Conservation (phyloP, 805 yeast genomes). For the Yamadazyma insecticola region DNA sequence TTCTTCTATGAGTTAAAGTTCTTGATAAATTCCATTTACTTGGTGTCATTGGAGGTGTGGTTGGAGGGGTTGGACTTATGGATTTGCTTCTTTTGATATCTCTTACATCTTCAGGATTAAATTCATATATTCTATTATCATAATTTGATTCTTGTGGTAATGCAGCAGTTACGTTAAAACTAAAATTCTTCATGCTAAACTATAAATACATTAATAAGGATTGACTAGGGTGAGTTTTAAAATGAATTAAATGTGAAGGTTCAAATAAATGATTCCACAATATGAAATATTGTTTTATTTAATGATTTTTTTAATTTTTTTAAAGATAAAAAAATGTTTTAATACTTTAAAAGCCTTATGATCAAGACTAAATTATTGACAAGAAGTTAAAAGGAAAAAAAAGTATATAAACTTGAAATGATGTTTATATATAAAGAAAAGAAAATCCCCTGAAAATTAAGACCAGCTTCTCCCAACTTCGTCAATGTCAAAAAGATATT, state of each 20-base stretch:
- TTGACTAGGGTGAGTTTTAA: constrained; percentile 26
- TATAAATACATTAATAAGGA: constrained; percentile 12
- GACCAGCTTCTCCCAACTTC: too few relatives aligned
- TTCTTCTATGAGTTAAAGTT: too few relatives aligned
- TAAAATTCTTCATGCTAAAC: constrained; percentile 2
- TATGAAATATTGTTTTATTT: not conserved
- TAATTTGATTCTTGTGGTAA: constrained; percentile 15
- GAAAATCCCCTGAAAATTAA: too few relatives aligned
- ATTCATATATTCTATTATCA: constrained; percentile 20
- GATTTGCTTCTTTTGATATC: constrained; percentile 14
- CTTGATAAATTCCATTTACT: too few relatives aligned
- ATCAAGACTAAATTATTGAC: not conserved
- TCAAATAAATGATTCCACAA: constrained; percentile 13
- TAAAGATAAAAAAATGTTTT: too few relatives aligned
- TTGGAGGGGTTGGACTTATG: not conserved
- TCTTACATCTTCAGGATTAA: constrained; percentile 12
- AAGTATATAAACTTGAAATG: too few relatives aligned
- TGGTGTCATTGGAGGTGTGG: constrained; percentile 3
- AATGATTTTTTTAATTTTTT: too few relatives aligned
- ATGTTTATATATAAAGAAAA: too few relatives aligned
- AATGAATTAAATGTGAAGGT: constrained; percentile 5
- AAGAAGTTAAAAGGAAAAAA: not conserved
- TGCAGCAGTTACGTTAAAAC: constrained; percentile 18
- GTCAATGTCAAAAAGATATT: too few relatives aligned
- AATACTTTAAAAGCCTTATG: too few relatives aligned